phyloP scores from a whole-genome alignment of 208 protist species.

The Leishmania arabica region DNA sequence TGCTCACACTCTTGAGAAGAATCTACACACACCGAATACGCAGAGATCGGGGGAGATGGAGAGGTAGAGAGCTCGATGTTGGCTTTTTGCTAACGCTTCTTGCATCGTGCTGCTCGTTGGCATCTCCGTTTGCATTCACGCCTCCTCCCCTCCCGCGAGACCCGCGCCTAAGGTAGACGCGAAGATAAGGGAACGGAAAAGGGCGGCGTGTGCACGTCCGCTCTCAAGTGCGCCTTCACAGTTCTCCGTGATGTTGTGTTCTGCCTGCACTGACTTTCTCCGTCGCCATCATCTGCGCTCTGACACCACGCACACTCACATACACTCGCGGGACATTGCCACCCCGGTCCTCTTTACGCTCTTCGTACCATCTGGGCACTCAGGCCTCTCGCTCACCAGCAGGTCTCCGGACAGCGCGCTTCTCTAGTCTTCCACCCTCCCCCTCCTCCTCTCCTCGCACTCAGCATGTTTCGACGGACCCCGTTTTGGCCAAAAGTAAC shows the following conservation, averaged over 20 bases:
- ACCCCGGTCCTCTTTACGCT: background rate
- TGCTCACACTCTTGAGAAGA: background rate
- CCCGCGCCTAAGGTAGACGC: background rate
- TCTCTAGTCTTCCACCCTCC: too few relatives aligned
- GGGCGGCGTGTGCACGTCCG: background rate
- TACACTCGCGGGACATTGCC: background rate
- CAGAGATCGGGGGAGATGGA: background rate
- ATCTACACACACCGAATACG: background rate
- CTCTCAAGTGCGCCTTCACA: too few relatives aligned
- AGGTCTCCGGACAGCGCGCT: background rate
- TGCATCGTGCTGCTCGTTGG: background rate
- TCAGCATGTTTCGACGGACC: constrained; percentile 62
- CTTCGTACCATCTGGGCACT: background rate
- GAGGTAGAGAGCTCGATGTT: background rate
- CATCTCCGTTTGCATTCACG: too few relatives aligned
- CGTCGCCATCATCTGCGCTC: background rate
- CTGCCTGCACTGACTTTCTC: background rate
- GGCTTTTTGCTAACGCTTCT: background rate
- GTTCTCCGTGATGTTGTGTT: background rate
- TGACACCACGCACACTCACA: background rate
- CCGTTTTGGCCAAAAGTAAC: constrained; percentile 57
- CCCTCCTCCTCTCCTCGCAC: background rate
- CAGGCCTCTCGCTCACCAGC: background rate
- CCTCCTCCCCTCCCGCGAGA: background rate
- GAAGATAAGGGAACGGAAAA: background rate